phyloP scores from a whole-genome alignment of 306 rosid species.

The Begonia peltatifolia region DNA sequence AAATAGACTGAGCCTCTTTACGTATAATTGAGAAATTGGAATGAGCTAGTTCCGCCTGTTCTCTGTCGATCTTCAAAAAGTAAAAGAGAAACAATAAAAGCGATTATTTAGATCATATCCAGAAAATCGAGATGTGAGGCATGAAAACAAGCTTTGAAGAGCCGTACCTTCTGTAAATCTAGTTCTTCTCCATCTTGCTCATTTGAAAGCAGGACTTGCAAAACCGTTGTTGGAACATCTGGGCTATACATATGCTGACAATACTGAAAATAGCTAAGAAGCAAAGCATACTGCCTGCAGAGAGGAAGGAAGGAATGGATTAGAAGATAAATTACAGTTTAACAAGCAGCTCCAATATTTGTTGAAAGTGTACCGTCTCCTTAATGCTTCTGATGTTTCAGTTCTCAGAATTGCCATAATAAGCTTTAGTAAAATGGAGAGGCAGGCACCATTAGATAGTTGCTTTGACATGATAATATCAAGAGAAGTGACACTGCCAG shows the following conservation, averaged over 20 bases:
- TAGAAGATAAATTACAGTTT: slow-evolving; percentile 20
- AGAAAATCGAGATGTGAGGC: slow-evolving; percentile 2
- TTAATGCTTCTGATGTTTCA: slow-evolving; percentile 86
- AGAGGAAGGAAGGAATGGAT: slow-evolving; percentile 19
- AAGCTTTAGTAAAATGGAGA: slow-evolving; percentile 79
- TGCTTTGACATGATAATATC: slow-evolving; percentile 75
- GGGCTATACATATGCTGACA: slow-evolving; percentile 83
- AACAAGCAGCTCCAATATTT: slow-evolving; percentile 5
- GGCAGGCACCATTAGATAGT: slow-evolving; percentile 86
- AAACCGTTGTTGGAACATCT: slow-evolving; percentile 75
- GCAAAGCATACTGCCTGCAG: slow-evolving; percentile 82
- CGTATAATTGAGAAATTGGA: slow-evolving; percentile 79
- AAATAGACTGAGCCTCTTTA: slow-evolving; percentile 75
- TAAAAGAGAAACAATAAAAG: slow-evolving; percentile 3
- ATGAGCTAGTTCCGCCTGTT: slow-evolving; percentile 72
- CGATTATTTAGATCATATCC: background rate
- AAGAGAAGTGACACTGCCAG: slow-evolving; percentile 65
- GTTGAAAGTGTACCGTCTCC: slow-evolving; percentile 62
- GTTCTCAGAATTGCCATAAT: slow-evolving; percentile 67
- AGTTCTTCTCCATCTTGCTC: slow-evolving; percentile 77
- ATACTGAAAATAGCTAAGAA: slow-evolving; percentile 95
- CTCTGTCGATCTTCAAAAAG: slow-evolving; percentile 63
- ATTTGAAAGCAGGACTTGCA: slow-evolving; percentile 62
- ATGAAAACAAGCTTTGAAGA: slow-evolving; percentile 5
- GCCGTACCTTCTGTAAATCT: slow-evolving; percentile 74